phyloP scores from a whole-genome alignment of 192 early-diverging fungal species.

The Tieghemiomyces parasiticus region DNA sequence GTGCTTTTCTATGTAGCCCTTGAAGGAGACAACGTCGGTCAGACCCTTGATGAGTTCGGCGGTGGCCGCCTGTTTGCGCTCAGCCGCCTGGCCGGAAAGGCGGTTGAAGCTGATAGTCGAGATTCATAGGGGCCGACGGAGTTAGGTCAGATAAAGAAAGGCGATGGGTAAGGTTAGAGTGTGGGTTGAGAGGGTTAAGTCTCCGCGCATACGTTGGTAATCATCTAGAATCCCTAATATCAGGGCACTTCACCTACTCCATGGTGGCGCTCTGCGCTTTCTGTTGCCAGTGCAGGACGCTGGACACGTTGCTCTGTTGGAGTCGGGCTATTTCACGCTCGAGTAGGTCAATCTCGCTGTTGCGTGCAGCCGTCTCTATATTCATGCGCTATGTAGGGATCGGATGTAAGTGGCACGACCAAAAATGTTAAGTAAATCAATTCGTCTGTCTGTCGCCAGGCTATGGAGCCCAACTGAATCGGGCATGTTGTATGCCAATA shows the following conservation, averaged over 20 bases:
- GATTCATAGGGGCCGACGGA: no score
- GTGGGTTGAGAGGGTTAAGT: no score
- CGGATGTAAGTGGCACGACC: no score
- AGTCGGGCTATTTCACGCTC: slow-evolving; percentile 6
- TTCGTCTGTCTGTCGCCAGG: no score
- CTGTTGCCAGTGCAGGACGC: slow-evolving; percentile 8
- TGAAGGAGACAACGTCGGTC: slow-evolving; percentile 3
- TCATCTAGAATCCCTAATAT: no score
- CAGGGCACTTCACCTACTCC: slow-evolving; percentile 10
- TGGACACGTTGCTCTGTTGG: slow-evolving; percentile 1
- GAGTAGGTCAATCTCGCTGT: not conserved
- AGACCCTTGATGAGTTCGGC: slow-evolving; percentile 10
- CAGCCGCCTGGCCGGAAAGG: not conserved
- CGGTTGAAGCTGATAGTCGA: slow-evolving; percentile 10
- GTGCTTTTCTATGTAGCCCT: slow-evolving; percentile 8
- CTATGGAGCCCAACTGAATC: no score
- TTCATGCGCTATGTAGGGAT: slow-evolving; percentile 11
- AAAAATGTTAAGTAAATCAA: no score
- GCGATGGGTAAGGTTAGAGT: no score
- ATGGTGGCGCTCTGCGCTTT: slow-evolving; percentile 7
- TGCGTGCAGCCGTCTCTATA: slow-evolving; percentile 3
- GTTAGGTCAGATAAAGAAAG: no score
- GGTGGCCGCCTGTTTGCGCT: not conserved
- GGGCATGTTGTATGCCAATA: no score
- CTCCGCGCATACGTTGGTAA: no score